phyloP scores from a whole-genome alignment of 2,329 filamentous ascomycete species.

The Fusarium sp. region DNA sequence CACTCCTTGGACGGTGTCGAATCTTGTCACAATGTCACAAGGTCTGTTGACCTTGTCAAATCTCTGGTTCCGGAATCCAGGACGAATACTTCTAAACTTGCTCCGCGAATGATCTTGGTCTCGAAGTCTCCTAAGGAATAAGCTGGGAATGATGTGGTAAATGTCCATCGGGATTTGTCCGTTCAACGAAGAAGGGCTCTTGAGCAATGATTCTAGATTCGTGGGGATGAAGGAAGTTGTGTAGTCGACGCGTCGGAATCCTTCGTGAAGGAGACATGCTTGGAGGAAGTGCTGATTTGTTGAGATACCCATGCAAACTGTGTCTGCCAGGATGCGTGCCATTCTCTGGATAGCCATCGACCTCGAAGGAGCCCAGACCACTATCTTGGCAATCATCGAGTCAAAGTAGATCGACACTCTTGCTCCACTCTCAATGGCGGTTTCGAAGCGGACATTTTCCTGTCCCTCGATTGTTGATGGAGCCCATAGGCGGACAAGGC shows the following conservation, averaged over 20 bases:
- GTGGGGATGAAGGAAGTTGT: slow-evolving; percentile 81
- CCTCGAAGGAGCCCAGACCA: slow-evolving; percentile 60
- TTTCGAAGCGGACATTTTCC: slow-evolving; percentile 57
- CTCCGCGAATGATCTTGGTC: not conserved
- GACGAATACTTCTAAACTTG: not conserved
- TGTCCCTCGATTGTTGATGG: slow-evolving; percentile 9
- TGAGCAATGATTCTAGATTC: slow-evolving; percentile 73
- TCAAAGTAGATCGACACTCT: slow-evolving; percentile 62
- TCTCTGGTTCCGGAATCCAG: not conserved
- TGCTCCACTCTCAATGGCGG: slow-evolving; percentile 55
- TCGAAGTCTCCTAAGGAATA: not conserved
- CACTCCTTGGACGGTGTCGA: not conserved
- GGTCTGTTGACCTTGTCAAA: slow-evolving; percentile 9
- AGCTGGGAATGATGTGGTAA: not conserved
- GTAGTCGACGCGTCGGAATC: slow-evolving; percentile 60
- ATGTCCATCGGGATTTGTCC: not conserved
- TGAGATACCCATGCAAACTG: slow-evolving; percentile 54
- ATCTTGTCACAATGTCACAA: not conserved
- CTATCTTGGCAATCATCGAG: slow-evolving; percentile 63
- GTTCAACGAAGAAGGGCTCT: not conserved
- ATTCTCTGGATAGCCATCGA: slow-evolving; percentile 55
- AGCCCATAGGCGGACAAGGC: slow-evolving; percentile 54
- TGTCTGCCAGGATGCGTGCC: slow-evolving; percentile 51
- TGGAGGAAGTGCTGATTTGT: slow-evolving; percentile 70
- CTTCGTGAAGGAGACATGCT: slow-evolving; percentile 73